Conservation (phyloP, 78 protist genomes). For the Acrasis kona region DNA sequence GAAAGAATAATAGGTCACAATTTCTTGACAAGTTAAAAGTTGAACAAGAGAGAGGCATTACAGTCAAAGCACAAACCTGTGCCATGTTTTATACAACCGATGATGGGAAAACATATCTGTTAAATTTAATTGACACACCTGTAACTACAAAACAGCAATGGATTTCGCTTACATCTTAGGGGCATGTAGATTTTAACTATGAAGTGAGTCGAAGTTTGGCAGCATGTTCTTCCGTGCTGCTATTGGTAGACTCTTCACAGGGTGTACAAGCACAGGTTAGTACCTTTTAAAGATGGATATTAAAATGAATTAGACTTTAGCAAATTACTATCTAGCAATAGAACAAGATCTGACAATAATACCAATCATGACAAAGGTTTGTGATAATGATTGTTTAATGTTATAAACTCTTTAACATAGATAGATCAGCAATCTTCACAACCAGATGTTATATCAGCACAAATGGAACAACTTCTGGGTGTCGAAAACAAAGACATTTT, state of each 20-base stretch:
- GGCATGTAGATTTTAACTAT: constrained; percentile 80
- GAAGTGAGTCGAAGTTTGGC: constrained; percentile 63
- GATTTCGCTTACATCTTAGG: constrained; percentile 5
- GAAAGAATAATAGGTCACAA: not conserved
- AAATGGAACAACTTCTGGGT: constrained; percentile 32
- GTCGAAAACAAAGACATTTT: constrained; percentile 24
- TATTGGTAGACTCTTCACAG: constrained; percentile 64
- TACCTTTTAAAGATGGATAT: no score
- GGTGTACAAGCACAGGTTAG: constrained; percentile 81
- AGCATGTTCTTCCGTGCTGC: constrained; percentile 73
- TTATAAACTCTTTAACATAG: no score
- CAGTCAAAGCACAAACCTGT: constrained; percentile 74
- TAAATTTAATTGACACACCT: constrained; percentile 84
- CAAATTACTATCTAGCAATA: constrained; percentile 38
- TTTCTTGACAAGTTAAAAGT: constrained; percentile 53
- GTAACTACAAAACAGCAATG: constrained; percentile 9
- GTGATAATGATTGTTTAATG: constrained; percentile 49
- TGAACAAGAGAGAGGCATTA: constrained; percentile 78
- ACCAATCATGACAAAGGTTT: constrained; percentile 67
- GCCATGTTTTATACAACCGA: constrained; percentile 13
- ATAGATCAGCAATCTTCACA: no score
- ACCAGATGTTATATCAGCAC: constrained; percentile 6
- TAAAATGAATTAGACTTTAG: constrained; percentile 72
- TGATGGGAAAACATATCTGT: constrained; percentile 30
- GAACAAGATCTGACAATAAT: constrained; percentile 48